phyloP scores from a whole-genome alignment of 305 asterid genomes.

The Rubia tinctorum region DNA sequence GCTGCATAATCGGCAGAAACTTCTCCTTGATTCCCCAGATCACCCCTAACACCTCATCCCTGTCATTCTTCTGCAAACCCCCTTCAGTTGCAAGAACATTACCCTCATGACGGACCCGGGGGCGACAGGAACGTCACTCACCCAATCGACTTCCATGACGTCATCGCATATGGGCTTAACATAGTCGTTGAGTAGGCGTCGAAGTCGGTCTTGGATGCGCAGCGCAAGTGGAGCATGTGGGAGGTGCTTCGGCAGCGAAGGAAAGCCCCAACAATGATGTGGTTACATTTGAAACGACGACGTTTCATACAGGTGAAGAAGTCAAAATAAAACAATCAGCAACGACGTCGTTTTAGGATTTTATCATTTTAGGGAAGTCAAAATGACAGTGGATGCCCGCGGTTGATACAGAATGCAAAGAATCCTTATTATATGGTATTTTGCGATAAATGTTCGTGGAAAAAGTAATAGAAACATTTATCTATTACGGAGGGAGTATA shows the following conservation, averaged over 20 bases:
- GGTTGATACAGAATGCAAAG: too few relatives aligned
- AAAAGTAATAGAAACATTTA: too few relatives aligned
- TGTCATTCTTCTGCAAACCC: conserved; percentile 31
- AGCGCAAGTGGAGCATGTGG: conserved; percentile 87
- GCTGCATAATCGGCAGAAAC: conserved; percentile 44
- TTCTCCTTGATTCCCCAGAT: conserved; percentile 47
- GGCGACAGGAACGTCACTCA: conserved; percentile 31
- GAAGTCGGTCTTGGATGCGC: conserved; percentile 58
- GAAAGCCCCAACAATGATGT: conserved; percentile 69
- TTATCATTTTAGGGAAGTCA: too few relatives aligned
- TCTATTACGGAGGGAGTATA: too few relatives aligned
- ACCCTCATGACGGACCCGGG: conserved; percentile 64
- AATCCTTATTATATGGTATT: too few relatives aligned
- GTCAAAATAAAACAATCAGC: too few relatives aligned
- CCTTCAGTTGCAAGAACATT: conserved; percentile 64
- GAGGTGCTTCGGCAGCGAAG: conserved; percentile 51
- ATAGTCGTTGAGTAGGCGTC: conserved; percentile 44
- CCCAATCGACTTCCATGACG: conserved; percentile 85
- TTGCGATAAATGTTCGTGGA: too few relatives aligned
- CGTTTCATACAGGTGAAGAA: too few relatives aligned
- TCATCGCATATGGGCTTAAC: conserved; percentile 61
- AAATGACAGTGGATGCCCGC: too few relatives aligned
- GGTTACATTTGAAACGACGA: conserved; percentile 3
- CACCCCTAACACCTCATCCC: conserved; percentile 44
- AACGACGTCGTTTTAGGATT: too few relatives aligned